Percentiles rank a stretch among this genome's conserved stretches.
Conservation (phyloP, 2,329 filamentous ascomycete species). For the Exophiala spinifera region DNA sequence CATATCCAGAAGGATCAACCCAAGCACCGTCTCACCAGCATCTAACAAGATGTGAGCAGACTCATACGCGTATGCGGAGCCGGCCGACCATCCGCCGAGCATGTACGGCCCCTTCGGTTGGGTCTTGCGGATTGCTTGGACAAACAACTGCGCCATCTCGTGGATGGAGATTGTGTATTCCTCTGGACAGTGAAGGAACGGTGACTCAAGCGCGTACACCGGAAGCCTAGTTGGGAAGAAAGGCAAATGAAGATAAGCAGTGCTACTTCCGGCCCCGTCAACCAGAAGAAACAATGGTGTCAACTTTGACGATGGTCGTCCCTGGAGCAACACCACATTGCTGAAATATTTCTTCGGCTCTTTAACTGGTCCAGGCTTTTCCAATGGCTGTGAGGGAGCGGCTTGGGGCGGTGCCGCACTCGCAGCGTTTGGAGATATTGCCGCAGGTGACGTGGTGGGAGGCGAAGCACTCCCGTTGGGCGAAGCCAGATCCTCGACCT, state of each 20-base stretch:
- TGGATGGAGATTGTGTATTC: constrained; percentile 40
- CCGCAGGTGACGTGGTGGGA: too few relatives aligned
- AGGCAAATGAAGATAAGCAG: constrained; percentile 35
- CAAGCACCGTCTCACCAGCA: constrained; percentile 56
- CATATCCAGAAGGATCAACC: constrained; percentile 63
- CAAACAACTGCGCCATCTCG: constrained; percentile 34
- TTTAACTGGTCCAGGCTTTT: too few relatives aligned
- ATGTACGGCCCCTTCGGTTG: constrained; percentile 58
- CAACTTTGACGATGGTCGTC: constrained; percentile 38
- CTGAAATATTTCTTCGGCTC: too few relatives aligned
- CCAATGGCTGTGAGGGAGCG: too few relatives aligned
- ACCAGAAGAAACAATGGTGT: constrained; percentile 41
- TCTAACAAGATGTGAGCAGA: constrained; percentile 60
- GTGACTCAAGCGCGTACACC: constrained; percentile 18
- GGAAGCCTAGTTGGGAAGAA: constrained; percentile 36
- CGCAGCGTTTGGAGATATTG: too few relatives aligned
- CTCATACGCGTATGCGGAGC: constrained; percentile 69
- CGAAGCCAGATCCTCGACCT: too few relatives aligned
- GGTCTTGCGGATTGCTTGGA: constrained; percentile 38
- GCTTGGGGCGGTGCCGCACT: too few relatives aligned
- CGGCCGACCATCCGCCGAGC: constrained; percentile 72
- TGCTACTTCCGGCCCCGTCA: constrained; percentile 44
- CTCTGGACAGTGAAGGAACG: constrained; percentile 36
- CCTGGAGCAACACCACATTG: too few relatives aligned
- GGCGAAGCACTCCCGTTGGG: too few relatives aligned